Percentiles rank a stretch among this genome's conserved stretches.
These are phyloP conservation scores for Calonectria henricotiae DNA, from an alignment of 2,329 filamentous ascomycete species.

Conservation along the genomic window DNA sequence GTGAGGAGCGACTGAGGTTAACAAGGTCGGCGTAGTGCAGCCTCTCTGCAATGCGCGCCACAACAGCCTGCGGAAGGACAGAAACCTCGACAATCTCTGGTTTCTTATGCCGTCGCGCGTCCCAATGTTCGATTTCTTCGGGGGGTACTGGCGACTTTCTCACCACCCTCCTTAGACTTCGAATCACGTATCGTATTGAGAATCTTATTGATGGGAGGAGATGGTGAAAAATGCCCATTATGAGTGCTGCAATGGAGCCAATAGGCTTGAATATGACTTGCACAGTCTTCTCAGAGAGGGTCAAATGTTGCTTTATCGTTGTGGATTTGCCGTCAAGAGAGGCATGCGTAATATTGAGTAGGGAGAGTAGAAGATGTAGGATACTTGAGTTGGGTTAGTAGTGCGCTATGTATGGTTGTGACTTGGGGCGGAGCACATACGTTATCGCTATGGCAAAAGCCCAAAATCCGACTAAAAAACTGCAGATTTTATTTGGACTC, in stretches of 20 bases:
- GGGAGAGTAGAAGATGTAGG: not conserved
- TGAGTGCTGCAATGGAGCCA: not conserved
- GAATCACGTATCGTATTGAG: not conserved
- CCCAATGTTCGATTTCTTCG: no score
- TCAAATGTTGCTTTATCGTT: no score
- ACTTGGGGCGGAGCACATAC: not conserved
- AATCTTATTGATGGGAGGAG: not conserved
- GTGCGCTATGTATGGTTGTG: not conserved
- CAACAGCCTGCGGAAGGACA: not conserved
- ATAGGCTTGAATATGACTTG: not conserved
- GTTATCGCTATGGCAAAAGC: conserved; percentile 6
- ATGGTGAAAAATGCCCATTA: no score
- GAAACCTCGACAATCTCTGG: not conserved
- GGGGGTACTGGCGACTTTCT: not conserved
- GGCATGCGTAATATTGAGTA: not conserved
- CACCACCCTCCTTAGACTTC: not conserved
- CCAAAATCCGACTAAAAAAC: conserved; percentile 1
- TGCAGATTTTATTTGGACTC: not conserved
- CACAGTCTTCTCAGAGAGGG: no score
- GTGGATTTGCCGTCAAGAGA: not conserved
- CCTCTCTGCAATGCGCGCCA: conserved; percentile 10
- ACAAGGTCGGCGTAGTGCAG: conserved; percentile 2
- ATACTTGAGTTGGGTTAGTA: not conserved
- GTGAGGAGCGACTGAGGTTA: conserved; percentile 3
- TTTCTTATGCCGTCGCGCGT: not conserved